phyloP scores from a whole-genome alignment of 208 protist genomes.

The Trypanosoma boissoni region DNA sequence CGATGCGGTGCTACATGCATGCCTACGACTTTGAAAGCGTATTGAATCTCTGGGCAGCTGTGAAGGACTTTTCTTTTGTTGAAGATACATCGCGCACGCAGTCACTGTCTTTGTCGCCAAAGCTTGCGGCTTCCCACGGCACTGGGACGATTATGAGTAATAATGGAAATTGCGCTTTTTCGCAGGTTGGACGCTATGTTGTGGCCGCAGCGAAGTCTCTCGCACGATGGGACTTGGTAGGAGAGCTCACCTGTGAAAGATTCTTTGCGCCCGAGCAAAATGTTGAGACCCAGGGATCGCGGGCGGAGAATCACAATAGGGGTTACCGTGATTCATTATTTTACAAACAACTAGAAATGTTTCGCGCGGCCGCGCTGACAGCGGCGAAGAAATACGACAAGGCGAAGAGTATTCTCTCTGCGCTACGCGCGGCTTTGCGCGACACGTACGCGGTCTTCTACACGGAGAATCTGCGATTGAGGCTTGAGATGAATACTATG shows the following conservation, averaged over 20 bases:
- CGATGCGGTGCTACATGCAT: conserved; percentile 75
- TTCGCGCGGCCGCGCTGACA: conserved; percentile 55
- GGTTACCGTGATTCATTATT: conserved; percentile 23
- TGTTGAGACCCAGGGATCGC: not conserved
- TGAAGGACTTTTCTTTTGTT: conserved; percentile 20
- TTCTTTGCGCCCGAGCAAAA: conserved; percentile 1
- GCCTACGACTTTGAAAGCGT: conserved; percentile 68
- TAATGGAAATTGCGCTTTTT: not conserved
- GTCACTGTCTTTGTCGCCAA: not conserved
- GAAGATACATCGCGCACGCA: not conserved
- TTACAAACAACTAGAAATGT: conserved; percentile 52
- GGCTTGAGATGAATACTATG: conserved; percentile 71
- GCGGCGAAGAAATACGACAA: conserved; percentile 52
- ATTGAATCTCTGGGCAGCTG: conserved; percentile 51
- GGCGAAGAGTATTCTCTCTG: conserved; percentile 46
- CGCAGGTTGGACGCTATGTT: conserved; percentile 53
- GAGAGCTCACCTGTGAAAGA: conserved; percentile 30
- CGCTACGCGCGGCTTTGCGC: conserved; percentile 47
- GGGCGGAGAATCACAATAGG: not conserved
- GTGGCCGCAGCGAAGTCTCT: conserved; percentile 64
- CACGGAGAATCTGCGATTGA: conserved; percentile 64
- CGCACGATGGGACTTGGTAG: conserved; percentile 68
- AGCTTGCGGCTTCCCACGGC: too few relatives aligned
- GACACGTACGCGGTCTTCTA: conserved; percentile 72
- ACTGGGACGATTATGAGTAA: too few relatives aligned